Conservation (phyloP, 2,329 filamentous ascomycete species). For the Aspergillus tamarii region DNA sequence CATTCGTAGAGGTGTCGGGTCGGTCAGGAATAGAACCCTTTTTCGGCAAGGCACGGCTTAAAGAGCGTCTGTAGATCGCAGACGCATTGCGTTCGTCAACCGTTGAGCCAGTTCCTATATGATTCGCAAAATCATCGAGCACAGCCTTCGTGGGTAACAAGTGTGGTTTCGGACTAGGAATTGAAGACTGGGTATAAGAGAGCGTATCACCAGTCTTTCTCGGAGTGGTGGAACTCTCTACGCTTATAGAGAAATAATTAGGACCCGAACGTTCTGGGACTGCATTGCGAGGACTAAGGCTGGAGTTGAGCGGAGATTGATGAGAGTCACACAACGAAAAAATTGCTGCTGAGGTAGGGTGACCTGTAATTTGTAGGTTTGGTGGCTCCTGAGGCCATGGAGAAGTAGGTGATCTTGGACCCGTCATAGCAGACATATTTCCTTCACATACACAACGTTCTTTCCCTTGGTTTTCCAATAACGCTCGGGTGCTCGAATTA, state of each 20-base stretch:
- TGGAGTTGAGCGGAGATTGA: slow-evolving; percentile 26
- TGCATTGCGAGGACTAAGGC: slow-evolving; percentile 20
- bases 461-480: slow-evolving; percentile 5
- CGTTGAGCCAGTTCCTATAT: slow-evolving; percentile 54
- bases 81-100: slow-evolving; percentile 24
- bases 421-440: slow-evolving; percentile 36
- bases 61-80: slow-evolving; percentile 22
- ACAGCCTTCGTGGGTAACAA: slow-evolving; percentile 65
- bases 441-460: slow-evolving; percentile 9
- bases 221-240: slow-evolving; percentile 63
- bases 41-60: slow-evolving; percentile 16
- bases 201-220: slow-evolving; percentile 76
- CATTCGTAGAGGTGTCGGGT: neutral
- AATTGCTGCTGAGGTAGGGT: slow-evolving; percentile 22
- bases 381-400: slow-evolving; percentile 35
- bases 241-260: slow-evolving; percentile 82
- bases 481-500: slow-evolving; percentile 13
- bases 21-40: slow-evolving; percentile 2
- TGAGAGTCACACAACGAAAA: slow-evolving; percentile 26
- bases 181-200: slow-evolving; percentile 67
- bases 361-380: slow-evolving; percentile 22
- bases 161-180: slow-evolving; percentile 51
- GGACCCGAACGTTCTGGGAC: slow-evolving; percentile 59
- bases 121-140: slow-evolving; percentile 77
- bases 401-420: slow-evolving; percentile 37